These are phyloP conservation scores for Penicillium vulpinum DNA, from an alignment of 2,329 filamentous ascomycete genomes.

Conservation along the genomic window DNA sequence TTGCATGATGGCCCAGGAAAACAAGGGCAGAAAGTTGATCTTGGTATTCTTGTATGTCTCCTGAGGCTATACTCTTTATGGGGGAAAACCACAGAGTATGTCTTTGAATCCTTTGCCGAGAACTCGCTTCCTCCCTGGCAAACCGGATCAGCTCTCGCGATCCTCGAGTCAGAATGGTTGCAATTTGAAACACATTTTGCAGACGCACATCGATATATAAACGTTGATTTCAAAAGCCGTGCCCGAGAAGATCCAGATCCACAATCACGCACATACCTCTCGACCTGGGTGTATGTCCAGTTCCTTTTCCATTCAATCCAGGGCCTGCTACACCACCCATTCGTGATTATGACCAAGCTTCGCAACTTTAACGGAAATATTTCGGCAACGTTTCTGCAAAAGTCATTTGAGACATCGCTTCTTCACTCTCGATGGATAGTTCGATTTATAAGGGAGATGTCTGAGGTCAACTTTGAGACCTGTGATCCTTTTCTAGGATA, in stretches of 20 bases:
- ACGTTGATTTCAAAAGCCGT: conserved; percentile 27
- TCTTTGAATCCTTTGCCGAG: conserved; percentile 22
- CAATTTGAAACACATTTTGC: conserved; percentile 31
- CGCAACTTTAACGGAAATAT: conserved; percentile 25
- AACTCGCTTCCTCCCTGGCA: conserved; percentile 24
- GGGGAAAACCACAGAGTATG: conserved; percentile 29
- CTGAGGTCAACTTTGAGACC: conserved; percentile 21
- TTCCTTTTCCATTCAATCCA: conserved; percentile 30
- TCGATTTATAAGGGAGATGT: conserved; percentile 26
- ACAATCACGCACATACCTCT: conserved; percentile 22
- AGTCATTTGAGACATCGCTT: conserved; percentile 30
- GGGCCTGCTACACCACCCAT: conserved; percentile 28
- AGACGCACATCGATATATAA: conserved; percentile 29
- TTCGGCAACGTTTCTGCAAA: conserved; percentile 29
- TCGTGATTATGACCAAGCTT: conserved; percentile 30
- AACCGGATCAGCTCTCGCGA: conserved; percentile 24
- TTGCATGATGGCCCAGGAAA: conserved; percentile 19
- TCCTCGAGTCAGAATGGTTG: conserved; percentile 29
- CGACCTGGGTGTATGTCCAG: conserved; percentile 30
- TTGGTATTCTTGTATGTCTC: conserved; percentile 24
- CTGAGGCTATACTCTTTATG: conserved; percentile 25
- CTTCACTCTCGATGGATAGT: conserved; percentile 32
- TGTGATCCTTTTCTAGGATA: conserved; percentile 31
- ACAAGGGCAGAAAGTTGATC: conserved; percentile 22
- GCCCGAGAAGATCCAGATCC: conserved; percentile 27